These are phyloP conservation scores for Tricholoma bakamatsutake DNA, from an alignment of 768 basidiomycete genomes.

Conservation along the genomic window DNA sequence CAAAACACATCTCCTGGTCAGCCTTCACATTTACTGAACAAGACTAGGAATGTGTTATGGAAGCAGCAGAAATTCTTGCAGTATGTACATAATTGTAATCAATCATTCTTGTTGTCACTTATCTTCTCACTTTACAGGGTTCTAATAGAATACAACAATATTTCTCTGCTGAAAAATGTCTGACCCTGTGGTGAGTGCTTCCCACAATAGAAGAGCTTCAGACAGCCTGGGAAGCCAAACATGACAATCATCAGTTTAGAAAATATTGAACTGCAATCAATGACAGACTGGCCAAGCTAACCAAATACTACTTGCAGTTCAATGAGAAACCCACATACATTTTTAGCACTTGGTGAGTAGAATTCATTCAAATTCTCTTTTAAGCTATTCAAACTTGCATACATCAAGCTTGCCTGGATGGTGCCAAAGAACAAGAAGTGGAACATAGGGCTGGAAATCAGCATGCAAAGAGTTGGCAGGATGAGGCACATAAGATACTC, in stretches of 20 bases:
- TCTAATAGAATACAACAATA: neutral
- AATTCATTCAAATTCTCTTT: neutral
- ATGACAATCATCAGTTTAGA: neutral
- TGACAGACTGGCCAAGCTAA: conserved; percentile 10
- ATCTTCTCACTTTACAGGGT: no score
- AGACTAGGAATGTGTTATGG: no score
- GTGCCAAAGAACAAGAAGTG: conserved; percentile 17
- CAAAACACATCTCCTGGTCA: no score
- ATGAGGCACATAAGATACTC: conserved; percentile 12
- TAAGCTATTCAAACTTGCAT: conserved; percentile 8
- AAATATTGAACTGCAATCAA: conserved; percentile 7
- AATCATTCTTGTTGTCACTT: no score
- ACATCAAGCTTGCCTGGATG: conserved; percentile 25
- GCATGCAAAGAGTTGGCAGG: conserved; percentile 18
- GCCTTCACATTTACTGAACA: no score
- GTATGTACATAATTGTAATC: no score
- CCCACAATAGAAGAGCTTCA: neutral
- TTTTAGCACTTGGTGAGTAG: neutral
- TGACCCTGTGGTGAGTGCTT: neutral
- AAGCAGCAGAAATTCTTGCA: no score
- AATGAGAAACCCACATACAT: conserved; percentile 11
- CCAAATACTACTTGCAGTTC: conserved; percentile 9
- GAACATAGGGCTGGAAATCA: conserved; percentile 9
- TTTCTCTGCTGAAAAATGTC: neutral
- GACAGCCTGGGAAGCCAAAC: neutral